A percentile compares a stretch with the other conserved stretches of the same genome.
Evolutionary conservation across 2,329 filamentous ascomycete species (phyloP).

Genomic region (Stromatinia cepivora): DNA sequence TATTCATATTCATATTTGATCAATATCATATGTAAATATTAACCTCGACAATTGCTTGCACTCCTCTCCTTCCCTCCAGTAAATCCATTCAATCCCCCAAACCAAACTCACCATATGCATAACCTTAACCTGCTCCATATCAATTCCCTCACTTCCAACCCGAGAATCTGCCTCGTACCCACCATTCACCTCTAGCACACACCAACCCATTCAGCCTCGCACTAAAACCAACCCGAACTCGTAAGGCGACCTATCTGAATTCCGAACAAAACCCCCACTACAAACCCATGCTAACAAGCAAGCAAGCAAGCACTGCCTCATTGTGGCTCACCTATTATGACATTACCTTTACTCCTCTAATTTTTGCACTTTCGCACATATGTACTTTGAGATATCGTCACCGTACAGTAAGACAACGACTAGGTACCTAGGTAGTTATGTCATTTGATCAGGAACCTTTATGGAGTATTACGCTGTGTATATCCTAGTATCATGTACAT

Average conservation of each 20-base stretch:
- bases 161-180: not conserved
- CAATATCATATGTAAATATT: too few relatives aligned
- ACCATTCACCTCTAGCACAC: not conserved
- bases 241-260: slow-evolving; percentile 15
- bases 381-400: slow-evolving; percentile 5
- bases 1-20: too few relatives aligned
- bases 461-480: not conserved
- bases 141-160: not conserved
- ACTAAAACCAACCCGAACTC: slow-evolving; percentile 7
- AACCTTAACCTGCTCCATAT: not conserved
- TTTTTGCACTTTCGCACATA: not conserved
- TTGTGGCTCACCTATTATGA: slow-evolving; percentile 14
- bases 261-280: not conserved
- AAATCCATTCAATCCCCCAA: too few relatives aligned
- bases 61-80: too few relatives aligned
- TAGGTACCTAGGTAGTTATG: not conserved
- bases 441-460: not conserved
- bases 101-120: too few relatives aligned
- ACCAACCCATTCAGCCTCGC: slow-evolving; percentile 10
- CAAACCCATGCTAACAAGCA: not conserved
- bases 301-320: slow-evolving; percentile 15
- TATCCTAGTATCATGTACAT: not conserved
- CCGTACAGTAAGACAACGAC: not conserved
- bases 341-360: slow-evolving; percentile 7
- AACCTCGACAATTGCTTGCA: too few relatives aligned